Evolutionary conservation across 106 monocot genomes (phyloP), one percentile per base, ranked within the genome.

Genomic region (Acanthochlamys bracteata): DNA sequence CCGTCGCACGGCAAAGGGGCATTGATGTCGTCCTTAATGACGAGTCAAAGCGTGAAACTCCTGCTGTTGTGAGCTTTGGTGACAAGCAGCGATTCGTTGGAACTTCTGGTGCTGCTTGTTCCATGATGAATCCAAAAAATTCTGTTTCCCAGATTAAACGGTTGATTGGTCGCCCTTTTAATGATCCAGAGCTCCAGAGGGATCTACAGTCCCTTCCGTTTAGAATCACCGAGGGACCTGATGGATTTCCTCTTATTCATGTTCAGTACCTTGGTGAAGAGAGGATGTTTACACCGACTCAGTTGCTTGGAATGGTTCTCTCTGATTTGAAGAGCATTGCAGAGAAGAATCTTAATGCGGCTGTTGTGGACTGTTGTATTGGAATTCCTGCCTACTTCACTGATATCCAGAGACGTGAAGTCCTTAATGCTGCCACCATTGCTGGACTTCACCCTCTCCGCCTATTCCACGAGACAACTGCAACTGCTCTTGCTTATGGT

Each of bases 41-140:
- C 9, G 94, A 95, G 41, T 95, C 94, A 0, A 95, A 95, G 80
- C 83, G 94, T 3, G 94, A 95, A 70, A 95, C 89, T 2, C 94
- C 94, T 4, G 77, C 86, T 21, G 27, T 89, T 27, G 84, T 90
- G 23, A 84, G 84, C 75, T 87, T 95, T 55, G 83, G 77, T 3
- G 90, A 90, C 20, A 89, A 90, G 76, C 94, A 95, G 75, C 69
- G 94, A 4, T 90, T 81, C 67, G 75, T 95, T 19, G 94, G 94
- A 1, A 78, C 86, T 0, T 84, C 90, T 0, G 89, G 84, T 8
- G 86, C 93, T 22, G 72, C 93, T 10, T 79, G 86, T n/a, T 74
- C 77, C 7, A 67, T 66, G 27, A 94, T 84, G 80, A 89, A 94
- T 53, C 90, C 94, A 1, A 86, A 76, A 66, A 87, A 83, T 73